phyloP scores from a whole-genome alignment of 345 rosid species.

The Geranium brycei region DNA sequence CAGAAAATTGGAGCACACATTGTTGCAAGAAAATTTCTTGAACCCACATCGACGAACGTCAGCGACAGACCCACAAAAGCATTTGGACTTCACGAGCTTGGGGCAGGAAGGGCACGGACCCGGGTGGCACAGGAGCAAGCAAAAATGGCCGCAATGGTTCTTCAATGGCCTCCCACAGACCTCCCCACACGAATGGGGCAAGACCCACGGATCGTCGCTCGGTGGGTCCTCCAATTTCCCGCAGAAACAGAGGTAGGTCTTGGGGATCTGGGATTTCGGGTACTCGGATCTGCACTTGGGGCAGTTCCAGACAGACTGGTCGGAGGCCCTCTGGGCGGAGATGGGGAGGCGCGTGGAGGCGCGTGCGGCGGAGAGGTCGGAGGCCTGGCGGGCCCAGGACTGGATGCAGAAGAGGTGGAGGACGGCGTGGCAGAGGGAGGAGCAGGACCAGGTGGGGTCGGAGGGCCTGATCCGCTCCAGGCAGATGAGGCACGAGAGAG shows the following conservation, averaged over 20 bases:
- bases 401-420: conserved; percentile 85
- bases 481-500: conserved; percentile 73
- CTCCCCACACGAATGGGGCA: conserved; percentile 91
- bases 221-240: conserved; percentile 62
- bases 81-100: conserved; percentile 38
- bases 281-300: conserved; percentile 77
- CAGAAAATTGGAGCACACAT: conserved; percentile 27
- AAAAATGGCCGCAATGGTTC: conserved; percentile 58
- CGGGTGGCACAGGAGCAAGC: conserved; percentile 74
- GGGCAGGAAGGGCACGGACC: conserved; percentile 93
- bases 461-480: conserved; percentile 70
- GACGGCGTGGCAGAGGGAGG: conserved; percentile 58
- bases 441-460: conserved; percentile 86
- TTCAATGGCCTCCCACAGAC: conserved; percentile 53
- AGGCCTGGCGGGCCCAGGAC: conserved; percentile 80
- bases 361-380: conserved; percentile 56
- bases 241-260: conserved; percentile 58
- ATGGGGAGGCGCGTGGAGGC: conserved; percentile 50
- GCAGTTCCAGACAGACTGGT: conserved; percentile 60
- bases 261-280: conserved; percentile 44
- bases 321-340: conserved; percentile 31
- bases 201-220: conserved; percentile 64
- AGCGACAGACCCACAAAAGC: conserved; percentile 50
- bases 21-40: conserved; percentile 52
- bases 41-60: conserved; percentile 68